Percentiles rank a stretch among this genome's conserved stretches.
Evolutionary conservation across 2,329 filamentous ascomycete genomes (phyloP).

Genomic region (Amylocarpus encephaloides): DNA sequence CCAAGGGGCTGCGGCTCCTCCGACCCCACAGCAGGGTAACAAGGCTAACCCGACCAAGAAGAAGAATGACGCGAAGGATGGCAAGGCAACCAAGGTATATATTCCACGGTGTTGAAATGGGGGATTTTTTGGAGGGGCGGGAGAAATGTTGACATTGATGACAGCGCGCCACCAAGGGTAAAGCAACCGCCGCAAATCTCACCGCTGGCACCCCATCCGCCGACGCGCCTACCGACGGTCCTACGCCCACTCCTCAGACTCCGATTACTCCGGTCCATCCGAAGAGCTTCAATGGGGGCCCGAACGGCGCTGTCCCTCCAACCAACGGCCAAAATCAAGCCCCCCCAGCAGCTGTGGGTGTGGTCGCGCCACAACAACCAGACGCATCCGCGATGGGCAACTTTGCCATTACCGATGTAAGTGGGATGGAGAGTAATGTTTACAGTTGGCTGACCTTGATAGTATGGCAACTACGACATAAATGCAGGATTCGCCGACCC

Average conservation of each 20-base stretch:
- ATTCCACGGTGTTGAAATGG: conserved; percentile 30
- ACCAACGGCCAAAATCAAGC: conserved; percentile 35
- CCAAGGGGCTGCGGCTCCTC: conserved; percentile 60
- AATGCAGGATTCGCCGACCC: conserved; percentile 50
- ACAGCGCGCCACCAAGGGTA: conserved; percentile 40
- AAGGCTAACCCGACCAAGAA: conserved; percentile 68
- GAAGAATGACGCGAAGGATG: conserved; percentile 81
- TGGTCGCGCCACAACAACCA: conserved; percentile 37
- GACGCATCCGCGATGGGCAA: conserved; percentile 30
- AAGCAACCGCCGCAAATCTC: conserved; percentile 54
- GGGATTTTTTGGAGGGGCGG: conserved; percentile 31
- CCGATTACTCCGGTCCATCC: conserved; percentile 56
- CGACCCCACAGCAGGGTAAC: conserved; percentile 66
- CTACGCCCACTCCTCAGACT: conserved; percentile 55
- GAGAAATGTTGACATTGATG: conserved; percentile 32
- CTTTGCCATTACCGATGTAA: conserved; percentile 10
- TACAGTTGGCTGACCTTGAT: conserved; percentile 8
- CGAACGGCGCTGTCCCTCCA: conserved; percentile 36
- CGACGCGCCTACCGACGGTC: conserved; percentile 49
- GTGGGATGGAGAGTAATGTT: neutral
- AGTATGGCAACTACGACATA: conserved; percentile 34
- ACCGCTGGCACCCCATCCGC: conserved; percentile 51
- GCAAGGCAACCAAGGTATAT: conserved; percentile 61
- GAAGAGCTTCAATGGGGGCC: conserved; percentile 41
- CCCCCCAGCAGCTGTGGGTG: conserved; percentile 36